Conservation (phyloP, 495 filamentous ascomycete genomes). For the Aspergillus avenaceus region DNA sequence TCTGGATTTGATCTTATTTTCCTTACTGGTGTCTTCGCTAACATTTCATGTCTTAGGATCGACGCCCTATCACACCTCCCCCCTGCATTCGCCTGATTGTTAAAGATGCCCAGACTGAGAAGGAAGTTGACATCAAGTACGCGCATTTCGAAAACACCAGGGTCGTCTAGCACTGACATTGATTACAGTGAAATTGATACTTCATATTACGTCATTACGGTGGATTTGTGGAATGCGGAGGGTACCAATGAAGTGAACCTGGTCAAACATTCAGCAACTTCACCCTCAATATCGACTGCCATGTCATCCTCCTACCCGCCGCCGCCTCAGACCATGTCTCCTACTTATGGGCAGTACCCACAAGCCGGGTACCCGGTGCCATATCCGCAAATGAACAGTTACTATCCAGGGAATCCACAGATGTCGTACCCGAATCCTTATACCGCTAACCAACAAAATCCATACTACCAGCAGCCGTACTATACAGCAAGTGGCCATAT, state of each 20-base stretch:
- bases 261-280: slow-evolving; percentile 80
- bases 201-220: slow-evolving; percentile 86
- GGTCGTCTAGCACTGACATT: neutral
- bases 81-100: slow-evolving; percentile 87
- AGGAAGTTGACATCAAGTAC: slow-evolving; percentile 88
- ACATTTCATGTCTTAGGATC: slow-evolving; percentile 59
- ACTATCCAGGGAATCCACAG: slow-evolving; percentile 35
- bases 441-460: slow-evolving; percentile 30
- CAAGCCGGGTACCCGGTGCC: slow-evolving; percentile 36
- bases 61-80: slow-evolving; percentile 92
- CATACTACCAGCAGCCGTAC: slow-evolving; percentile 39
- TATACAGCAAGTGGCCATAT: slow-evolving; percentile 31
- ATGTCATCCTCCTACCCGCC: slow-evolving; percentile 74
- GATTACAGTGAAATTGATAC: slow-evolving; percentile 66
- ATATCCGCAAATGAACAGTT: slow-evolving; percentile 40
- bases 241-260: slow-evolving; percentile 89
- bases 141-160: slow-evolving; percentile 13
- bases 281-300: slow-evolving; percentile 84
- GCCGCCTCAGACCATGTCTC: slow-evolving; percentile 41
- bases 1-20: too few relatives aligned
- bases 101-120: slow-evolving; percentile 70
- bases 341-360: slow-evolving; percentile 30
- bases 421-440: slow-evolving; percentile 42
- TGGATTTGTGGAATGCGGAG: slow-evolving; percentile 86
- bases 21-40: neutral